Percentiles rank a stretch among this genome's conserved stretches.
Evolutionary conservation across 106 monocot species (phyloP).

Genomic region (Dendrobium chrysotoxum): DNA sequence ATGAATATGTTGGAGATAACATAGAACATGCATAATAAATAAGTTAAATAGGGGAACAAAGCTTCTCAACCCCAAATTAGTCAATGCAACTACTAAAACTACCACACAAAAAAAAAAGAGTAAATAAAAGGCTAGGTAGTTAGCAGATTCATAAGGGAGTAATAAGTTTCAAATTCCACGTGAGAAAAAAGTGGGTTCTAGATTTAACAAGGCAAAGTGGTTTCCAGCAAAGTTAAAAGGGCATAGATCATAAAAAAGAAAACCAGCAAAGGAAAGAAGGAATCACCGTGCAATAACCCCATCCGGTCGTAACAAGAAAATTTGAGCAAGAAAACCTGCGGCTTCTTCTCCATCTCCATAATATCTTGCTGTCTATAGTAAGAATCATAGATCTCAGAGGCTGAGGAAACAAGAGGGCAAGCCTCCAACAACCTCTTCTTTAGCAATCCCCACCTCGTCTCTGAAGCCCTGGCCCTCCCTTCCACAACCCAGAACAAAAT

Average conservation of each 20-base stretch:
- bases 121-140: too few relatives aligned
- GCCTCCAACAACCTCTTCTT: slow-evolving; percentile 40
- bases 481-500: slow-evolving; percentile 58
- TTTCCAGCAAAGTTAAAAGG: neutral
- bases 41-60: too few relatives aligned
- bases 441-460: slow-evolving; percentile 37
- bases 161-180: neutral
- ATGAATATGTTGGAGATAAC: too few relatives aligned
- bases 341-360: slow-evolving; percentile 15
- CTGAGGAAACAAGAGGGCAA: slow-evolving; percentile 28
- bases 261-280: neutral
- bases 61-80: too few relatives aligned
- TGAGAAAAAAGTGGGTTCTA: neutral
- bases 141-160: neutral
- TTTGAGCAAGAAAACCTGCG: slow-evolving; percentile 44
- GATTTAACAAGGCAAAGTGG: neutral
- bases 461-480: neutral
- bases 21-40: too few relatives aligned
- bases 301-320: slow-evolving; percentile 49
- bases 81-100: too few relatives aligned
- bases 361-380: slow-evolving; percentile 29
- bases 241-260: too few relatives aligned
- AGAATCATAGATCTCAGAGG: slow-evolving; percentile 18
- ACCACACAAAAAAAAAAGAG: too few relatives aligned
- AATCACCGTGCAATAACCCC: slow-evolving; percentile 46